Conservation (phyloP, 2,329 filamentous ascomycete genomes). For the Stemphylium lycopersici region DNA sequence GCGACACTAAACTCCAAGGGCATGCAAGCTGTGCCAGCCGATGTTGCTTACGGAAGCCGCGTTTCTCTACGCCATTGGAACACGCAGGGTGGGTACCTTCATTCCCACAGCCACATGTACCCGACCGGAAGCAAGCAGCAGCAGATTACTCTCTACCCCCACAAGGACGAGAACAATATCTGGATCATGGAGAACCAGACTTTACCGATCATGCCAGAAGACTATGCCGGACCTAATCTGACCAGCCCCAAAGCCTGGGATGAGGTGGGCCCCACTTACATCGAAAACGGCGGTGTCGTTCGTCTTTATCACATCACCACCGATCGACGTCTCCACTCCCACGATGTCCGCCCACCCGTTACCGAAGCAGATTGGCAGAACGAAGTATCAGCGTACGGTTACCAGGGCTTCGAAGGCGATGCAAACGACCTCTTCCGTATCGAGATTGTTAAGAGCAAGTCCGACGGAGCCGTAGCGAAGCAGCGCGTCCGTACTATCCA, state of each 20-base stretch:
- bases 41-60: slow-evolving; percentile 87
- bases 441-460: slow-evolving; percentile 92
- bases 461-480: slow-evolving; percentile 78
- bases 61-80: slow-evolving; percentile 91
- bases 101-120: slow-evolving; percentile 98
- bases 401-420: slow-evolving; percentile 94
- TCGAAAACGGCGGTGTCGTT: slow-evolving; percentile 81
- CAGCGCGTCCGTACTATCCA: slow-evolving; percentile 89
- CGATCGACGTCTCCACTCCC: slow-evolving; percentile 89
- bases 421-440: slow-evolving; percentile 95
- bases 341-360: slow-evolving; percentile 74
- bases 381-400: slow-evolving; percentile 95
- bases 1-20: slow-evolving; percentile 94
- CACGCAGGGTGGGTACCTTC: slow-evolving; percentile 95
- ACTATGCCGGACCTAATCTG: slow-evolving; percentile 74
- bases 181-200: slow-evolving; percentile 97
- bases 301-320: slow-evolving; percentile 84
- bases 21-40: slow-evolving; percentile 93
- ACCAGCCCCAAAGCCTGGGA: slow-evolving; percentile 88
- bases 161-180: slow-evolving; percentile 98
- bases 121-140: slow-evolving; percentile 97
- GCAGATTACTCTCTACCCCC: slow-evolving; percentile 96
- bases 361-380: slow-evolving; percentile 76
- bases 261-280: slow-evolving; percentile 67
- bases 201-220: slow-evolving; percentile 69